A percentile compares a stretch with the other conserved stretches of the same genome.
These are phyloP conservation scores for Aureobasidium subglaciale DNA, from an alignment of 2,329 filamentous ascomycete genomes.

Conservation along the genomic window DNA sequence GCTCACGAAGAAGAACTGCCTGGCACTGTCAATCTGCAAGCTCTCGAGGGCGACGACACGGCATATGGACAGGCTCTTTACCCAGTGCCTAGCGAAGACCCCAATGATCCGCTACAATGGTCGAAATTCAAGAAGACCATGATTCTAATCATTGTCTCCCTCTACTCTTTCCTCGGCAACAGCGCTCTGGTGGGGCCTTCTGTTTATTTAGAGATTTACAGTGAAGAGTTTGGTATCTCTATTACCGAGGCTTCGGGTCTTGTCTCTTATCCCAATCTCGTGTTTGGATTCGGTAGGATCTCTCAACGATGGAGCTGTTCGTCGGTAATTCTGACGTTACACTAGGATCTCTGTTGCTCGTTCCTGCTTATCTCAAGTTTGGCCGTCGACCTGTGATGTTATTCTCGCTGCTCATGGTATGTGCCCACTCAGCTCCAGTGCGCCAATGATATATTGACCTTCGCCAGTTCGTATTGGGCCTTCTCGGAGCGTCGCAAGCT, in stretches of 20 bases:
- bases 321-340: not conserved
- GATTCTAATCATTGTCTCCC: slow-evolving; percentile 48
- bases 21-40: slow-evolving; percentile 49
- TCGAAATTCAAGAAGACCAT: slow-evolving; percentile 48
- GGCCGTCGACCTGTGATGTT: slow-evolving; percentile 40
- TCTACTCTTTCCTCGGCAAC: slow-evolving; percentile 55
- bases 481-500: slow-evolving; percentile 37
- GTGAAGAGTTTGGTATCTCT: slow-evolving; percentile 46
- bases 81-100: slow-evolving; percentile 54
- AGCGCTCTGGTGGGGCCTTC: slow-evolving; percentile 50
- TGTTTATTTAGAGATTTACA: slow-evolving; percentile 51
- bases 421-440: not conserved
- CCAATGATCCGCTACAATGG: slow-evolving; percentile 57
- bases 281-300: slow-evolving; percentile 48
- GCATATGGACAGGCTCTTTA: slow-evolving; percentile 54
- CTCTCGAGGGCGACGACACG: slow-evolving; percentile 51
- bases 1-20: slow-evolving; percentile 51
- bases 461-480: slow-evolving; percentile 33
- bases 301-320: not conserved
- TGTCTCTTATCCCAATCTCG: slow-evolving; percentile 54
- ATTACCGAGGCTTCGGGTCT: slow-evolving; percentile 47
- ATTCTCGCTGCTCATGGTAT: slow-evolving; percentile 30
- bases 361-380: slow-evolving; percentile 51
- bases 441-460: not conserved
- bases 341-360: slow-evolving; percentile 45